These are phyloP conservation scores for Parasarocladium wereldwijsianum DNA, from an alignment of 2,329 filamentous ascomycete species.

Conservation along the genomic window DNA sequence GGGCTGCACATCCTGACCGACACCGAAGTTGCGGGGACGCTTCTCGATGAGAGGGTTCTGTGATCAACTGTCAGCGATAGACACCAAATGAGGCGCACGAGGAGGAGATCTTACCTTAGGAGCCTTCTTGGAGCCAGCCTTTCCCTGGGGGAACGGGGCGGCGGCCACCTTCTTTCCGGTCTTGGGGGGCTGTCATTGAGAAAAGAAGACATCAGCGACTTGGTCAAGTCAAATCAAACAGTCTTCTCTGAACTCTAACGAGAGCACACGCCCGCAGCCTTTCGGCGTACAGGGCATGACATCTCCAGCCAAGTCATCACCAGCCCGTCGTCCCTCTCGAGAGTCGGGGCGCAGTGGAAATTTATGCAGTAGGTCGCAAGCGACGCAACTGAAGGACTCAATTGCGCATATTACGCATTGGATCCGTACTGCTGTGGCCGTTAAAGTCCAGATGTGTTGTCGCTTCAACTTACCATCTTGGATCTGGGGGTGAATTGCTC, in stretches of 20 bases:
- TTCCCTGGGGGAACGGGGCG: conserved; percentile 90
- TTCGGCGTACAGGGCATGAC: conserved; percentile 29
- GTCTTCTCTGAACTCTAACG: conserved; percentile 91
- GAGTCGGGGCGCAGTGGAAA: conserved; percentile 21
- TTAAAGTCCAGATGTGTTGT: conserved; percentile 18
- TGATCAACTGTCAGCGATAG: not conserved
- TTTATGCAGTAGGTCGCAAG: conserved; percentile 18
- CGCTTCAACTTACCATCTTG: conserved; percentile 26
- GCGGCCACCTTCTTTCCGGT: conserved; percentile 93
- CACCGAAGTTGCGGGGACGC: conserved; percentile 92
- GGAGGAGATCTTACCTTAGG: conserved; percentile 62
- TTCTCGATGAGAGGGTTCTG: conserved; percentile 99
- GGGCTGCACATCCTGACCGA: conserved; percentile 98
- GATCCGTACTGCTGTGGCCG: conserved; percentile 21
- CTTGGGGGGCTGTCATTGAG: conserved; percentile 99
- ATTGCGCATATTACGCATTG: conserved; percentile 17
- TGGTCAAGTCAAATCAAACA: conserved; percentile 58
- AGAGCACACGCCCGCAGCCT: conserved; percentile 42
- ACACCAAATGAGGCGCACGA: too few species aligned
- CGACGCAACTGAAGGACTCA: conserved; percentile 16
- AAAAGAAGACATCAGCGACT: conserved; percentile 96
- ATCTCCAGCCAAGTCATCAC: conserved; percentile 57
- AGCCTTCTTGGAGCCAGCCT: conserved; percentile 85
- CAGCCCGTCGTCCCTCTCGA: too few species aligned
- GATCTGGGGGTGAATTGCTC: conserved; percentile 20